Conservation (phyloP, 345 rosid species). For the Adansonia digitata region DNA sequence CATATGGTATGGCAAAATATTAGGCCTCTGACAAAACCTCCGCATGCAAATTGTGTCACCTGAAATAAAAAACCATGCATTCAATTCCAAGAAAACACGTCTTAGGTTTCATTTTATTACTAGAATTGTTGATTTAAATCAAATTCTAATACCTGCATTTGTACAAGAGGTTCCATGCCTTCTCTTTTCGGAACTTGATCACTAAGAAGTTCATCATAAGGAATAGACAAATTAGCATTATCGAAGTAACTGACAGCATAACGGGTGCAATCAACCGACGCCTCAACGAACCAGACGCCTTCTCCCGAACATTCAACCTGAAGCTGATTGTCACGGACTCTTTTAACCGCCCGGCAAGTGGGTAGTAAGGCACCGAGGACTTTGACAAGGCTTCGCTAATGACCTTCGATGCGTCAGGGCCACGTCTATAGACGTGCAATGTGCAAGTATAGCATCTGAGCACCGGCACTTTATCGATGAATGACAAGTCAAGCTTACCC, state of each 20-base stretch:
- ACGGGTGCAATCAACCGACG: constrained; percentile 30
- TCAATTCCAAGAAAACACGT: no score
- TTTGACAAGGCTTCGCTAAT: constrained; percentile 44
- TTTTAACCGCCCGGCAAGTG: constrained; percentile 48
- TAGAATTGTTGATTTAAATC: not conserved
- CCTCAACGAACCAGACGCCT: constrained; percentile 51
- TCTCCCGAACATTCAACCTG: constrained; percentile 43
- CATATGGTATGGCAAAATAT: constrained; percentile 52
- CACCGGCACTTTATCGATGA: constrained; percentile 42
- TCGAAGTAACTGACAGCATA: constrained; percentile 36
- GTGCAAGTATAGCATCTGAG: constrained; percentile 52
- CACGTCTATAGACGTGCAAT: constrained; percentile 39
- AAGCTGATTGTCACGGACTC: constrained; percentile 28
- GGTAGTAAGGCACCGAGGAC: constrained; percentile 54
- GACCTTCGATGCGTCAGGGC: constrained; percentile 36
- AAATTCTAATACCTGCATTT: constrained; percentile 47
- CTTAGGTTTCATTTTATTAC: not conserved
- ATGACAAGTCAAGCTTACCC: constrained; percentile 35
- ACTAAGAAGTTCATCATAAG: constrained; percentile 44
- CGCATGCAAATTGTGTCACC: constrained; percentile 65
- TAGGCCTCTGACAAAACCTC: constrained; percentile 64
- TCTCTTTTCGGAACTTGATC: constrained; percentile 26
- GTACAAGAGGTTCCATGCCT: constrained; percentile 46
- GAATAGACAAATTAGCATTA: constrained; percentile 18
- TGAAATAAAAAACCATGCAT: constrained; percentile 16